Base-by-base conservation (phyloP, 2,329 filamentous ascomycete species). In the Ophiostoma australiae region DNA sequence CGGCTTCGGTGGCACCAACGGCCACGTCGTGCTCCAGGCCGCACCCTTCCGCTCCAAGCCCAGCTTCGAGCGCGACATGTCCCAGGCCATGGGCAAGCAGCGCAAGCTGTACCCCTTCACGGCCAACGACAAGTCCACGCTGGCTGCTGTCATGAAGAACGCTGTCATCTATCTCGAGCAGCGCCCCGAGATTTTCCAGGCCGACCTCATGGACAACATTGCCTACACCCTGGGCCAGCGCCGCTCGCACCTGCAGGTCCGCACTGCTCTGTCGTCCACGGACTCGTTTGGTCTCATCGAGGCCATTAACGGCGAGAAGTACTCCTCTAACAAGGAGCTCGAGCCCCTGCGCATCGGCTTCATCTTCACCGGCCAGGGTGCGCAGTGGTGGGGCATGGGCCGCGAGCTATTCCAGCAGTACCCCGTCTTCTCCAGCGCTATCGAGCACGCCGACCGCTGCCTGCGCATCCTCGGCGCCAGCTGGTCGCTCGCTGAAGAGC, bases 1-100 rank as follows among this genome's bases (percentile, higher is more conserved):
- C 41, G 82, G 82, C 0, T 83, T 83, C 70, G 82, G 82, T 6
- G 82, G 82, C 33, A 79, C 81, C 13, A 83, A 83, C 70, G 77
- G 80, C 0, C 81, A 82, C 73, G 81, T 77, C 58, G 82, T 84
- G 68, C 70, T 84, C 37, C 81, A 83, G 74, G 73, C 76, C 17
- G 73, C 65, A 6, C n/a, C 31, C 48, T 55, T 65, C 33, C 66
- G 67, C 13, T 10, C 58, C 58, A 31, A 33, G 58, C 58, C 58
- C 58, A 63, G 58, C 58, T 63, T 63, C 58, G 58, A 63, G 58
- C 27, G n/a, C 13, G 52, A 63, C 39, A 75, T 1, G 10, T 20
- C 48, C 23, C 77, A 3, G n/a, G 23, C n/a, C 10, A 37, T 58
- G 35, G 33, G 4, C 67, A 61, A 67, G 1, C 71, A 69, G 17